A percentile compares a stretch with the other conserved stretches of the same genome.
Evolutionary conservation across 23 red algal genomes (phyloP).

Genomic region (Gracilariopsis chorda): DNA sequence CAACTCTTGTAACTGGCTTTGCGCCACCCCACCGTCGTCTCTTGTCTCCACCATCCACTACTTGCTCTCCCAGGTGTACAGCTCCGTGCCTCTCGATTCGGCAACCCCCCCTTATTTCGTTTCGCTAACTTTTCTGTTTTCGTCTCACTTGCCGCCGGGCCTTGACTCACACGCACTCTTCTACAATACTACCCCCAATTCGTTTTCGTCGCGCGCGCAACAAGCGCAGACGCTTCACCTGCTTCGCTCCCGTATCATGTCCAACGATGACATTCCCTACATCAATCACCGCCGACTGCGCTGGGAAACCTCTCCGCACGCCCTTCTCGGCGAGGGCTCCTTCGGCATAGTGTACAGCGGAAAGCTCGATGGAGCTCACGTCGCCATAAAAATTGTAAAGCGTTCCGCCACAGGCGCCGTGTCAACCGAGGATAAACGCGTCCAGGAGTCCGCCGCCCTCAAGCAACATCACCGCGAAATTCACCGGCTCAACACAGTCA

Average conservation of each 20-base stretch:
- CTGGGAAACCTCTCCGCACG: conserved; percentile 34
- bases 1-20: too few relatives aligned
- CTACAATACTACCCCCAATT: too few relatives aligned
- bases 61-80: too few relatives aligned
- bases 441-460: conserved; percentile 2
- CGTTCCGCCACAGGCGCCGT: not conserved
- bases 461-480: conserved; percentile 68
- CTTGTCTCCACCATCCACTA: too few relatives aligned
- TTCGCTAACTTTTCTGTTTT: too few relatives aligned
- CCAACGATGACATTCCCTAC: conserved; percentile 28
- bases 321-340: conserved; percentile 60
- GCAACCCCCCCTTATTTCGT: too few relatives aligned
- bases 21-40: too few relatives aligned
- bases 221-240: not conserved
- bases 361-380: conserved; percentile 34
- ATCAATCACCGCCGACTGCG: conserved; percentile 23
- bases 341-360: conserved; percentile 71
- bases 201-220: too few relatives aligned
- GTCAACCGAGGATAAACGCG: not conserved
- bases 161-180: too few relatives aligned
- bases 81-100: too few relatives aligned
- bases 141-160: too few relatives aligned
- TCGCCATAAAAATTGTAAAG: conserved; percentile 77
- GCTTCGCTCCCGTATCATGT: not conserved
- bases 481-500: conserved; percentile 34